Evolutionary conservation across 2,329 filamentous ascomycete species (phyloP), one percentile per base, ranked within the genome.

Genomic region (Botrytis tulipae): DNA sequence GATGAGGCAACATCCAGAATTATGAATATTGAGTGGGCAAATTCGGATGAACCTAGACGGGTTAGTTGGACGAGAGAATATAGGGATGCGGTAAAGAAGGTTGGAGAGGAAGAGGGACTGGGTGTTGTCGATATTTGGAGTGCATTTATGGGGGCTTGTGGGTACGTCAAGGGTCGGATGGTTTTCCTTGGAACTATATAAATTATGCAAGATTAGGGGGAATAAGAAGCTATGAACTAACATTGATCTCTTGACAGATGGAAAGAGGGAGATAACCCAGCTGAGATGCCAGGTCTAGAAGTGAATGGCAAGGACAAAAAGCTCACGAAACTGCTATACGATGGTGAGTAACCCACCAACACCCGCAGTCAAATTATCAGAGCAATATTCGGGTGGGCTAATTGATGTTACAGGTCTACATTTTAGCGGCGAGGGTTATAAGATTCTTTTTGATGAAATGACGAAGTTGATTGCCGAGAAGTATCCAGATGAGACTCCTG

Each of bases 81-180:
- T 82, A 80, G 89, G 82, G 79, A 86, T 81, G 83, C 90, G 83
- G 80, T 93, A 83, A 82, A 85, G 78, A 82, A 97, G 85, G 79
- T 89, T 86, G 78, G 78, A 1, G 76, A 74, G 35, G 73, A 79
- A 60, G 51, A 61, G 5, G 73, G 82, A 8, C 76, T 95, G 2
- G 86, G 89, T 0, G 87, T 95, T 1, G 83, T 97, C 25, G 93
- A 98, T 82, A 85, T 98, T 1, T 96, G 93, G 89, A 87, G 88
- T 75, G 88, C 88, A 0, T 87, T 97, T 78, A 93, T 97, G 90
- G 85, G 88, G 73, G 86, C 87, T 37, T 67, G 70, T 67, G 70
- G 61, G 70, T 72, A 59, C 7, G 61, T 72, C n/a, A 18, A 12
- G 25, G 6, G 32, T 16, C 46, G 5, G 18, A 8, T n/a, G n/a